Conservation (phyloP, 1,284 basidiomycete species). For the Ganoderma resinaceum region DNA sequence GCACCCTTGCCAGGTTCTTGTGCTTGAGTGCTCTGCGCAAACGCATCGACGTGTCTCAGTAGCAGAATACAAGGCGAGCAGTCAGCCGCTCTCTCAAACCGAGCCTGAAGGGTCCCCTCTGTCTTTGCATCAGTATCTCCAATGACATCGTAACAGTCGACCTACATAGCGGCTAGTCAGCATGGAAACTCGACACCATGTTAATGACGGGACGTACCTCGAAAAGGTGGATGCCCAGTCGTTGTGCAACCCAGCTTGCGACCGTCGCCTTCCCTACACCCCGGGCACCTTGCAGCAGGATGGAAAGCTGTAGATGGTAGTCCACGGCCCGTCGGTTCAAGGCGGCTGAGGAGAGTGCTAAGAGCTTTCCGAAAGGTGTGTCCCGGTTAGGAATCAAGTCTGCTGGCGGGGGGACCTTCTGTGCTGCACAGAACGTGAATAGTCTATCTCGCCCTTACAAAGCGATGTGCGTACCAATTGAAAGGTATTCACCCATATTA, state of each 20-base stretch:
- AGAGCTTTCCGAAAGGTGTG: conserved; percentile 50
- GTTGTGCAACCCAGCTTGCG: conserved; percentile 62
- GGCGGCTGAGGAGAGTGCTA: conserved; percentile 61
- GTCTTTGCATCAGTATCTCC: conserved; percentile 85
- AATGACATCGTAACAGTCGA: conserved; percentile 88
- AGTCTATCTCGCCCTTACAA: neutral
- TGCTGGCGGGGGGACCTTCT: conserved; percentile 34
- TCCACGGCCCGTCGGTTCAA: conserved; percentile 59
- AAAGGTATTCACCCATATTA: conserved; percentile 62
- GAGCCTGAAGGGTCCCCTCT: conserved; percentile 77
- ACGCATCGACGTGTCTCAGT: conserved; percentile 85
- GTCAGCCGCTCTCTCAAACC: conserved; percentile 80
- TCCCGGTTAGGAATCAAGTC: conserved; percentile 30
- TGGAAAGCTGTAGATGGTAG: conserved; percentile 67
- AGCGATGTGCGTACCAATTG: conserved; percentile 46
- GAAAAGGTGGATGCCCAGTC: conserved; percentile 79
- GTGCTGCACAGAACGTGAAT: conserved; percentile 6
- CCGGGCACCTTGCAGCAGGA: conserved; percentile 78
- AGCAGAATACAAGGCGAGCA: conserved; percentile 91
- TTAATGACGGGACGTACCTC: conserved; percentile 59
- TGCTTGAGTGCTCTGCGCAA: conserved; percentile 75
- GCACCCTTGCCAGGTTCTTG: conserved; percentile 74
- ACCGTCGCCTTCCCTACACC: conserved; percentile 80
- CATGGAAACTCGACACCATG: neutral
- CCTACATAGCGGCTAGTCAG: conserved; percentile 66